These are phyloP conservation scores for Phytopythium montanum DNA, from an alignment of 352 stramenopile genomes.

Conservation along the genomic window DNA sequence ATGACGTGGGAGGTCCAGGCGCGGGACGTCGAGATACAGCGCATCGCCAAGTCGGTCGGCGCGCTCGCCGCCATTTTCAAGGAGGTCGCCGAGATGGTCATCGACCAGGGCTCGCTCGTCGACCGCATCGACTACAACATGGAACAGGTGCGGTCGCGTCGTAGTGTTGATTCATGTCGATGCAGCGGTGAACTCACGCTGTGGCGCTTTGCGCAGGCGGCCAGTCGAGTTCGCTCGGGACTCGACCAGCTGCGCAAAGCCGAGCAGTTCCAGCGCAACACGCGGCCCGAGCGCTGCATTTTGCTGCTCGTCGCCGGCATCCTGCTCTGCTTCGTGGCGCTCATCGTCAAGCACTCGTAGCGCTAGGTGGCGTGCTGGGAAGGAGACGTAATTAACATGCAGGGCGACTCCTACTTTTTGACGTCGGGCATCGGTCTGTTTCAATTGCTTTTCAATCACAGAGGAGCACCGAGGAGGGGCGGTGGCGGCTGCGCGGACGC, in stretches of 20 bases:
- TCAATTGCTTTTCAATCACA: constrained; percentile 6
- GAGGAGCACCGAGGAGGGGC: neutral
- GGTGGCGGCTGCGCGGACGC: neutral
- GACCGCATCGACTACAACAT: constrained; percentile 89
- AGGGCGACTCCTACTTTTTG: neutral
- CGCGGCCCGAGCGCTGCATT: constrained; percentile 69
- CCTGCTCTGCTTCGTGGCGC: constrained; percentile 58
- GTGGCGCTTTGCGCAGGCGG: constrained; percentile 30
- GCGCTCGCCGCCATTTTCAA: constrained; percentile 74
- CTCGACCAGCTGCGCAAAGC: constrained; percentile 55
- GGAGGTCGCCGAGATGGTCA: constrained; percentile 78
- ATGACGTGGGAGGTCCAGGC: constrained; percentile 43
- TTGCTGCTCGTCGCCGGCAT: constrained; percentile 58
- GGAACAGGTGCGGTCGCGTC: constrained; percentile 43
- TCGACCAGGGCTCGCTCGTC: constrained; percentile 79
- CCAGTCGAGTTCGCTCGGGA: constrained; percentile 48
- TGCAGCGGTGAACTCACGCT: neutral
- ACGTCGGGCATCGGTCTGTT: constrained; percentile 17
- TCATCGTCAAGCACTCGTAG: constrained; percentile 65
- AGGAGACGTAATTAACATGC: neutral
- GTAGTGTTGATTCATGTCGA: neutral
- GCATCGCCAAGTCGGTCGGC: constrained; percentile 66
- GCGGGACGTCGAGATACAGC: constrained; percentile 73
- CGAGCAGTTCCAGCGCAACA: constrained; percentile 64
- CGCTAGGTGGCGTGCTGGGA: neutral